Evolutionary conservation across 2,329 filamentous ascomycete species (phyloP), one percentile per base, ranked within the genome.

Genomic region (Magnaporthales sp.): DNA sequence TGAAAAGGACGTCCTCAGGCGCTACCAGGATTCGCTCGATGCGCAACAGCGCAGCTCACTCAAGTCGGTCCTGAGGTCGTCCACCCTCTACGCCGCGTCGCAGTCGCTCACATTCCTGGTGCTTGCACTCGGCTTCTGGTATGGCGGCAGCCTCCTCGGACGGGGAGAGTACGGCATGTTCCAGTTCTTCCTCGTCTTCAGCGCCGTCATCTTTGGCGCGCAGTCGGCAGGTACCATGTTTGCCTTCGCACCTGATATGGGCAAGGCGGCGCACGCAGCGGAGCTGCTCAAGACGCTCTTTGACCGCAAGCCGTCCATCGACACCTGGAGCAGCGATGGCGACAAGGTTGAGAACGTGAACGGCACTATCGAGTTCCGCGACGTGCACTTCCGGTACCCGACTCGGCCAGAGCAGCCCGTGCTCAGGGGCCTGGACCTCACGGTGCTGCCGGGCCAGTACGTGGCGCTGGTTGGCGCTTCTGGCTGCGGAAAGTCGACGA

Each of bases 331-430:
- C 0, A 71, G 83, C 0, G 86, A 89, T 0, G 93, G 93, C 1
- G 71, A 96, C 7, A 78, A 85, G 1, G 73, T 81, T 2, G 83
- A 94, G 27, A n/a, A 22, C 4, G 38, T 46, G 10, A 86, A 95
- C 24, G 94, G 93, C 29, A 84, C 84, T 13, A 86, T 99, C 69
- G 93, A 98, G 75, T 96, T 99, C 80, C 88, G 91, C 24, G 89
- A 96, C 70, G 93, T 98, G 1, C 92, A 97, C 75, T 98, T 97
- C 84, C 87, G 92, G 58, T 99, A 98, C 74, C 93, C 94, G 0
- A 96, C 92, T 0, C 87, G 95, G 0, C 91, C 92, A 0, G 92
- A 97, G 71, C 92, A 96, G 71, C 91, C 92, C n/a, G 92, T 98
- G 0, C 87, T 98, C 2, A 90, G 92, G 30, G 94, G 93, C 0